These are phyloP conservation scores for Stachybotrys chlorohalonatus DNA, from an alignment of 2,329 filamentous ascomycete species.

Conservation along the genomic window DNA sequence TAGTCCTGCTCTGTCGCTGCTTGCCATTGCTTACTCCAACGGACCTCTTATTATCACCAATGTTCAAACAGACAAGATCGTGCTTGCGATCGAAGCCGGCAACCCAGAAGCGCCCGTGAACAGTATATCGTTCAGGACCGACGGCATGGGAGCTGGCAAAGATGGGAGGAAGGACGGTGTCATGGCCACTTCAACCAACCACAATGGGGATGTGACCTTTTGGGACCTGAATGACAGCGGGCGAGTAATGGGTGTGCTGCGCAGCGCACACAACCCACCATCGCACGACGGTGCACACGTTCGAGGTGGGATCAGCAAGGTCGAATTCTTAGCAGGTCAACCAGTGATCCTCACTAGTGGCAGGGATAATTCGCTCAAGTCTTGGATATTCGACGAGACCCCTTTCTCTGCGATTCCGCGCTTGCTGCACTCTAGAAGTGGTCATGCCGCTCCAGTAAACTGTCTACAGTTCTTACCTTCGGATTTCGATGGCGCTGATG, in stretches of 20 bases:
- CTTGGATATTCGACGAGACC: constrained; percentile 92
- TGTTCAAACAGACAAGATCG: constrained; percentile 64
- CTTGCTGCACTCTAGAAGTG: constrained; percentile 75
- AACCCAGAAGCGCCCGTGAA: constrained; percentile 59
- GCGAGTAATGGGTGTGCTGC: constrained; percentile 74
- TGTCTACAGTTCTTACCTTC: constrained; percentile 78
- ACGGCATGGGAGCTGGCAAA: constrained; percentile 78
- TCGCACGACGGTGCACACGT: constrained; percentile 43
- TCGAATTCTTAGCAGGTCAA: constrained; percentile 85
- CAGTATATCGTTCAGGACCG: constrained; percentile 82
- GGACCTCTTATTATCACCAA: constrained; percentile 77
- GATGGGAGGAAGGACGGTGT: constrained; percentile 81
- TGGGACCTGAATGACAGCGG: constrained; percentile 93
- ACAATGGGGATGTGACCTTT: constrained; percentile 81
- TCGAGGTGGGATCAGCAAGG: constrained; percentile 70
- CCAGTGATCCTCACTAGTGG: constrained; percentile 86
- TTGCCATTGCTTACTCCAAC: constrained; percentile 79
- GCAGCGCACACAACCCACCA: constrained; percentile 79
- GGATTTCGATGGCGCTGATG: constrained; percentile 81
- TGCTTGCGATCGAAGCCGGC: constrained; percentile 61
- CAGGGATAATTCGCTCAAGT: constrained; percentile 85
- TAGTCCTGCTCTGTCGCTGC: constrained; percentile 71
- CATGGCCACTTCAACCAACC: constrained; percentile 79
- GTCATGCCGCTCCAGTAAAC: constrained; percentile 80
- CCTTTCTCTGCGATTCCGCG: constrained; percentile 83